phyloP scores from a whole-genome alignment of 164 flowering plant genomes.

The Echeveria elegans region DNA sequence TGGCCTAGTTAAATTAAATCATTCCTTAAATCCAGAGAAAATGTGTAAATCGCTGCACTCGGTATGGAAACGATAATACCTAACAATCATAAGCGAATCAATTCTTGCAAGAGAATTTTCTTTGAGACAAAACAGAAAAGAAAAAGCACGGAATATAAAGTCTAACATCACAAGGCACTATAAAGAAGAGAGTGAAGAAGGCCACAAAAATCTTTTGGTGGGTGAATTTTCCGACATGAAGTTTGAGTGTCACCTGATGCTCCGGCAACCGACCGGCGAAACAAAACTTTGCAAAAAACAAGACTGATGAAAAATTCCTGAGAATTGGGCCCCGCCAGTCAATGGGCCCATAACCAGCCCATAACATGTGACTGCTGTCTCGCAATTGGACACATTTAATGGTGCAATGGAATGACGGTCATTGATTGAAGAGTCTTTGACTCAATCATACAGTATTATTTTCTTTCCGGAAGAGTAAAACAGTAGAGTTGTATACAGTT shows the following conservation, averaged over 20 bases:
- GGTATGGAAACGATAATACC: no score
- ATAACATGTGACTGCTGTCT: conserved; percentile 38
- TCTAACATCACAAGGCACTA: not conserved
- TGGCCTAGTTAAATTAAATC: no score
- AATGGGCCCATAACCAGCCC: conserved; percentile 27
- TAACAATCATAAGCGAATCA: no score
- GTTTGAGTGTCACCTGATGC: not conserved
- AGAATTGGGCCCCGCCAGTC: conserved; percentile 4
- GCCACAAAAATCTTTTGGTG: not conserved
- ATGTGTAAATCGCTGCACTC: no score
- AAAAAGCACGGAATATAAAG: not conserved
- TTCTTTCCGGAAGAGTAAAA: no score
- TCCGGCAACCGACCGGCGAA: conserved; percentile 17
- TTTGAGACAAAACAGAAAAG: no score
- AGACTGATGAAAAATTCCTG: not conserved
- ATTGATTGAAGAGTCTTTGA: no score
- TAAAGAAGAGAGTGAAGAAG: not conserved
- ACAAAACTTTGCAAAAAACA: not conserved
- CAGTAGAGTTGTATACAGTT: no score
- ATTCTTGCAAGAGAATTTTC: not conserved
- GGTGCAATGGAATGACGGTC: no score
- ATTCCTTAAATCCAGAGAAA: no score
- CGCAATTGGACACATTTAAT: conserved; percentile 29
- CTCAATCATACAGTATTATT: no score
- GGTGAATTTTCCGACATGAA: conserved; percentile 1